Percentiles rank a stretch among this genome's conserved stretches.
These are phyloP conservation scores for Boletus subluridellus DNA, from an alignment of 1,284 basidiomycete species.

Conservation along the genomic window DNA sequence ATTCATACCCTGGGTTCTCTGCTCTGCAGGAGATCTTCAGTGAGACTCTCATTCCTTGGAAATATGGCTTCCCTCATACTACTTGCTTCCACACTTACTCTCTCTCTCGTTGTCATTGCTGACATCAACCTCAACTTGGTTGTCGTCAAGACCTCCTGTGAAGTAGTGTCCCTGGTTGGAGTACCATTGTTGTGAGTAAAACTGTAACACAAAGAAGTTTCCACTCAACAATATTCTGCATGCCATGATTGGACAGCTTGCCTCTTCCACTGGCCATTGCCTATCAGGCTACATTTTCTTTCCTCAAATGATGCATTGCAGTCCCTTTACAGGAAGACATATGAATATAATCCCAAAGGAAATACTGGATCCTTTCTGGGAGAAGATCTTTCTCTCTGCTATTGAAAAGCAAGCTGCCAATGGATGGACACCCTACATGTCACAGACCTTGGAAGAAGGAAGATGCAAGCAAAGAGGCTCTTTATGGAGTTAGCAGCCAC, in stretches of 20 bases:
- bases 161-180: too few species aligned
- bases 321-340: neutral
- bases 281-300: constrained; percentile 15
- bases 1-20: too few species aligned
- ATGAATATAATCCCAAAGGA: constrained; percentile 10
- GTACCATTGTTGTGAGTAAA: too few species aligned
- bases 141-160: too few species aligned
- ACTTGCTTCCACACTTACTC: too few species aligned
- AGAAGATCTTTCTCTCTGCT: constrained; percentile 8
- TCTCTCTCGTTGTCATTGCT: too few species aligned
- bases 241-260: constrained; percentile 3
- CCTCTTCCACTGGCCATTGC: neutral
- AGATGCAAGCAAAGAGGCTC: constrained; percentile 3
- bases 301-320: constrained; percentile 18
- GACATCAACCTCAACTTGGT: too few species aligned
- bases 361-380: constrained; percentile 14
- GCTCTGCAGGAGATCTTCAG: too few species aligned
- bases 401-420: neutral
- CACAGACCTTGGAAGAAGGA: constrained; percentile 2
- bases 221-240: constrained; percentile 6
- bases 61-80: too few species aligned
- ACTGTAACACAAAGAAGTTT: neutral
- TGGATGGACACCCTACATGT: neutral
- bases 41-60: too few species aligned
- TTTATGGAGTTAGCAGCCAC: neutral